Base-by-base conservation (phyloP, 2,329 filamentous ascomycete species). In the Aspergillus calidoustus region DNA sequence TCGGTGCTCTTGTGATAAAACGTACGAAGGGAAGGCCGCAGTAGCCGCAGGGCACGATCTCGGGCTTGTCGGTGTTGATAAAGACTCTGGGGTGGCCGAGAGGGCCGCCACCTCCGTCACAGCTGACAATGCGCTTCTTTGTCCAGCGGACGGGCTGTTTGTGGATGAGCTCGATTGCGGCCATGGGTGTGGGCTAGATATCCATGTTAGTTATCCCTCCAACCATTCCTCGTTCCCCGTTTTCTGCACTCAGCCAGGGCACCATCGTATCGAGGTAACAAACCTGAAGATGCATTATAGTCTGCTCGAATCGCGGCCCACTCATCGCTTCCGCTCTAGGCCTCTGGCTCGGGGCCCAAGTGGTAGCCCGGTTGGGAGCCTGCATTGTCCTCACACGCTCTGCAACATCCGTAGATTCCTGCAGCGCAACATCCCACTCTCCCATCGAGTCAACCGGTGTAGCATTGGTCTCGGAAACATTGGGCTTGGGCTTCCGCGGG, bases 41-140 rank as follows among this genome's bases (percentile, higher is more conserved):
- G 83, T 99, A 99, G 74, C 86, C 89, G 84, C 95, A 99, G 60
- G 76, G 84, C 83, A 79, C 87, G 87, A 99, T 97, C 83, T 98
- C 89, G 48, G 95, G 91, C 85, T 97, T 98, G 81, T 99, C 95
- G 68, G 91, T 89, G 81, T 99, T 99, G 86, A 99, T 99, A 78
- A 93, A 99, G 80, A 99, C 90, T 74, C 87, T 87, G 54, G 95
- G 95, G 79, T 99, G 95, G 48, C 95, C 95, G 59, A 91, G 82
- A 34, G 93, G 90, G 50, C 94, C 95, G 69, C 93, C 93, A 62
- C 94, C 95, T 61, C 95, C 95, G 73, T 98, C 93, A 76, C 95
- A 99, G 49, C 89, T 88, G 55, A 96, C 94, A 53, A 91, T 80
- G 64, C 89, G 87, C 66, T 91, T 86, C 76, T 97, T 89, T 62